Evolutionary conservation across 331 rosid species (phyloP).

Genomic region (Ulmus americana): DNA sequence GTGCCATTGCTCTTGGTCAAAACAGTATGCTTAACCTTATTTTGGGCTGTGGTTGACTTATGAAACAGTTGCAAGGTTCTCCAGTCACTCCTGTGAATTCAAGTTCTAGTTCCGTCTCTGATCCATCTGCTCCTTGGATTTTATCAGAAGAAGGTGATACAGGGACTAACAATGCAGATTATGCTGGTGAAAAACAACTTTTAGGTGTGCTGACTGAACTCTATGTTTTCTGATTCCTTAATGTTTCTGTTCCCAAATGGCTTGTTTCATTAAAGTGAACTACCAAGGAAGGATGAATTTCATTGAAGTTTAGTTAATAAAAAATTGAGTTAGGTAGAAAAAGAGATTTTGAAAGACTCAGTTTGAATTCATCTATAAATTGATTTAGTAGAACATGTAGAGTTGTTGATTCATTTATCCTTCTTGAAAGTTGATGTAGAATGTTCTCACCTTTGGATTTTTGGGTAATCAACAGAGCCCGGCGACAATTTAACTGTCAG

Average conservation of each 20-base stretch:
- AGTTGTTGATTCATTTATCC: not conserved
- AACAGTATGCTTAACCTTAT: constrained; percentile 18
- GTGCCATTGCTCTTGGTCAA: constrained; percentile 1
- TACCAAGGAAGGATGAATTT: too few species aligned
- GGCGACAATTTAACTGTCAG: constrained; percentile 33
- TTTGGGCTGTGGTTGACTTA: constrained; percentile 22
- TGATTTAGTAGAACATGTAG: not conserved
- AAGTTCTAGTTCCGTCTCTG: constrained; percentile 59
- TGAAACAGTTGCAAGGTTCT: constrained; percentile 60
- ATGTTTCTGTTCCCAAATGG: not conserved
- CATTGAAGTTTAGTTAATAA: not conserved
- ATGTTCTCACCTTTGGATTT: constrained; percentile 22
- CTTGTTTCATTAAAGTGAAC: not conserved
- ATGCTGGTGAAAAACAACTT: constrained; percentile 43
- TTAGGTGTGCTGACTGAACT: constrained; percentile 27
- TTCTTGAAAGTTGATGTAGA: constrained; percentile 15
- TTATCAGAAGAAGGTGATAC: constrained; percentile 75
- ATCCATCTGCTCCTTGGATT: constrained; percentile 49
- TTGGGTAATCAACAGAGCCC: constrained; percentile 44
- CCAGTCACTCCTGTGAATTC: constrained; percentile 70
- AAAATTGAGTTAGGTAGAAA: too few species aligned
- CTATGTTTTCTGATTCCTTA: constrained; percentile 9
- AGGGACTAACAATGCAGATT: constrained; percentile 40
- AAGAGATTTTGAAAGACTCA: not conserved
- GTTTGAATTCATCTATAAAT: not conserved